Conservation (phyloP, 2,329 filamentous ascomycete species). For the Botrytis galanthina region DNA sequence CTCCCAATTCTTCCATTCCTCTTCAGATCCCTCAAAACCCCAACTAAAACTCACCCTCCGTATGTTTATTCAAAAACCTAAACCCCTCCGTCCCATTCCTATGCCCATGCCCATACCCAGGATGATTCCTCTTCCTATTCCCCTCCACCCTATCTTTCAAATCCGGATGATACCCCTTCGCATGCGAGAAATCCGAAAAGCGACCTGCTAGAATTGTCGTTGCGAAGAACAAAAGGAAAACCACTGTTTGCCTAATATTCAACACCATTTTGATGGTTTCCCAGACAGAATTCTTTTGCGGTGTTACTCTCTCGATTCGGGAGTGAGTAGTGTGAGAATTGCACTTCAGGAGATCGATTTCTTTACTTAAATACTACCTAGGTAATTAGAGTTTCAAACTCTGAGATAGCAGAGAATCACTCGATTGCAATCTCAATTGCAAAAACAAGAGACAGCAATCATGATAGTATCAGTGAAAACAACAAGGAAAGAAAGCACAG, state of each 20-base stretch:
- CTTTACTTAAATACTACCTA: background rate
- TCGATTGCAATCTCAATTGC: background rate
- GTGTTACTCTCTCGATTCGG: too few species aligned
- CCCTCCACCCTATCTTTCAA: slow-evolving; percentile 21
- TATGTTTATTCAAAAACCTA: background rate
- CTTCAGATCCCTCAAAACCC: background rate
- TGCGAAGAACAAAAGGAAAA: background rate
- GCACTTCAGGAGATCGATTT: background rate
- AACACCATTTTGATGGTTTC: background rate
- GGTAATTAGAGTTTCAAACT: background rate
- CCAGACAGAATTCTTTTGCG: fast-evolving
- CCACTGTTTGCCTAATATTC: background rate
- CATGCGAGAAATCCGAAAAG: slow-evolving; percentile 5
- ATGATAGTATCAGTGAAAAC: background rate
- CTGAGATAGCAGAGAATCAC: too few species aligned
- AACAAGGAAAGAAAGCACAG: background rate
- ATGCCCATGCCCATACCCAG: background rate
- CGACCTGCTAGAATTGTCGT: background rate
- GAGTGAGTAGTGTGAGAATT: background rate
- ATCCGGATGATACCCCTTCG: background rate
- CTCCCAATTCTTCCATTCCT: background rate
- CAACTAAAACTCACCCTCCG: background rate
- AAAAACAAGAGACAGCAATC: background rate
- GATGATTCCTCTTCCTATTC: background rate
- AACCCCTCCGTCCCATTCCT: background rate